Evolutionary conservation across 208 protist species (phyloP).

Genomic region (Entamoeba dispar): DNA sequence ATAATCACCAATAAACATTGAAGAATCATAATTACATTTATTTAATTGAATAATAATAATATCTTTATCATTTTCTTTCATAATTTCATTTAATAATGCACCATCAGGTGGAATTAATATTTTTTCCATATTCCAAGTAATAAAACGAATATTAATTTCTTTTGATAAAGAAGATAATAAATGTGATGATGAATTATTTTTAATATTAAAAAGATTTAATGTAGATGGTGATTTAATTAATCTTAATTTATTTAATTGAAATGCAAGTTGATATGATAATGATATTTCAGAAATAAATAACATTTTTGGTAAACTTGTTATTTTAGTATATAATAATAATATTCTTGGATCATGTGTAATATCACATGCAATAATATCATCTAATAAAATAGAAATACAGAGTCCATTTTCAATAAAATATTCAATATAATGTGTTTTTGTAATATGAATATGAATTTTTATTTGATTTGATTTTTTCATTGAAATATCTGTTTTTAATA

Average conservation of each 20-base stretch:
- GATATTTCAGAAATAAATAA: no score
- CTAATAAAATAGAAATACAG: neutral
- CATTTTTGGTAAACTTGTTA: neutral
- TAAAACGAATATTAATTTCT: neutral
- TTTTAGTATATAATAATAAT: neutral
- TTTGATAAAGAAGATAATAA: no score
- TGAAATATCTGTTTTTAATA: neutral
- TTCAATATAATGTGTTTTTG: neutral
- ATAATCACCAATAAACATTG: neutral
- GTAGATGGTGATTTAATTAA: no score
- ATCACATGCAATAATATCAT: neutral
- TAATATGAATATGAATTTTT: neutral
- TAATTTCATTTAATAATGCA: neutral
- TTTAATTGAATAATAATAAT: neutral
- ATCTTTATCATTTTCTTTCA: neutral
- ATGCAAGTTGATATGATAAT: no score
- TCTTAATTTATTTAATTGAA: no score
- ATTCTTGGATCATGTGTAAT: neutral
- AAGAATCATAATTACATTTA: neutral
- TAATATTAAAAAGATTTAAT: no score
- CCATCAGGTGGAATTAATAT: neutral
- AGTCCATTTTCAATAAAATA: neutral
- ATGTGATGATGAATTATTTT: no score
- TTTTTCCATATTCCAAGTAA: neutral
- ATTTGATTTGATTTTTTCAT: neutral